Conservation (phyloP, 1,139 yeast genomes). For the Pichia sp. region DNA sequence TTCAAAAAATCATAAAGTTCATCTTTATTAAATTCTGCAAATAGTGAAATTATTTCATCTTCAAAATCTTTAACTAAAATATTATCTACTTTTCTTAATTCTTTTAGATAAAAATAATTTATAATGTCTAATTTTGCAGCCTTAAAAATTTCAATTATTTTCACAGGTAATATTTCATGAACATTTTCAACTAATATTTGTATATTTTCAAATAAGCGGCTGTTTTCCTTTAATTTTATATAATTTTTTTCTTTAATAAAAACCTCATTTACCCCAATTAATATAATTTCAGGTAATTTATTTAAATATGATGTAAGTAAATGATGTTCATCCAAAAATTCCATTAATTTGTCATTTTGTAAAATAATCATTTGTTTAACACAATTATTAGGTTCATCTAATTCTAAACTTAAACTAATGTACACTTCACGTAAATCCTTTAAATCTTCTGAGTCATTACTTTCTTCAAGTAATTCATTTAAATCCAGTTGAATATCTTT, state of each 20-base stretch:
- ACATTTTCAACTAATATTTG: slow-evolving; percentile 56
- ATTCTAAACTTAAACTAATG: slow-evolving; percentile 49
- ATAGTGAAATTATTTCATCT: slow-evolving; percentile 57
- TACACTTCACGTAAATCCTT: slow-evolving; percentile 41
- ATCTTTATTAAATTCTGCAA: slow-evolving; percentile 51
- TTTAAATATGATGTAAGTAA: slow-evolving; percentile 45
- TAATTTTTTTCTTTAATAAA: slow-evolving; percentile 8
- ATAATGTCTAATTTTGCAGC: slow-evolving; percentile 42
- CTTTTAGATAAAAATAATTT: slow-evolving; percentile 55
- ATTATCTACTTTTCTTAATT: slow-evolving; percentile 49
- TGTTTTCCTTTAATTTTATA: no score
- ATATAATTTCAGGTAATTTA: slow-evolving; percentile 48
- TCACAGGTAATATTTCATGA: slow-evolving; percentile 53
- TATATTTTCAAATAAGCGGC: slow-evolving; percentile 40
- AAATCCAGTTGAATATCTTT: slow-evolving; percentile 40
- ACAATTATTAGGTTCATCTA: slow-evolving; percentile 57
- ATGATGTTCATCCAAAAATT: slow-evolving; percentile 56
- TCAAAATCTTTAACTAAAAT: slow-evolving; percentile 51
- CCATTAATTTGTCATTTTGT: slow-evolving; percentile 49
- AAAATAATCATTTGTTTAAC: slow-evolving; percentile 54
- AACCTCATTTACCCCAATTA: slow-evolving; percentile 36
- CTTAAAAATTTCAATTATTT: slow-evolving; percentile 45
- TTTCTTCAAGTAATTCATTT: slow-evolving; percentile 35
- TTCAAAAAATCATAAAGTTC: slow-evolving; percentile 52
- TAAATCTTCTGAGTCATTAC: slow-evolving; percentile 19